Evolutionary conservation across 2,329 filamentous ascomycete genomes (phyloP), one percentile per base, ranked within the genome.

Genomic region (Botrytis fragariae): DNA sequence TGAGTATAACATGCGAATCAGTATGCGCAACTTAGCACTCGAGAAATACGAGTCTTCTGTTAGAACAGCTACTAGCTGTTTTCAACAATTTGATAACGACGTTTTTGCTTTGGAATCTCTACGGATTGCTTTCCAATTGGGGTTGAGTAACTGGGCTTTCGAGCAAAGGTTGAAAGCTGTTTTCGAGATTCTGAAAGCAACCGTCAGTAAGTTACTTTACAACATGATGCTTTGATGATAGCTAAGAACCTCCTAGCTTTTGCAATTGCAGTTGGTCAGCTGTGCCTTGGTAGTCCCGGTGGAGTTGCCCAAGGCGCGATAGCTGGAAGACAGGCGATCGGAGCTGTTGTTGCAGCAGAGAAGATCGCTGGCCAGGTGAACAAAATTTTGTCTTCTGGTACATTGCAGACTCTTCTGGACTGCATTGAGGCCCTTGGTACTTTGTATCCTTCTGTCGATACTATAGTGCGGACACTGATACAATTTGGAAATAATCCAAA

Each of bases 321-420:
- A 42, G 64, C 64, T 42, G 64, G 64, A 68, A 68, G 48, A 68
- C 64, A 57, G 48, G 64, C 64, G 8, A 68, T 68, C 10, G 64
- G 48, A 7, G 64, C 64, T 68, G 64, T 68, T 57, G 25, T 32
- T 4, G 35, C 45, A 54, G 64, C 64, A 68, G 64, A 68, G 29
- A 54, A 9, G 9, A 54, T 68, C 48, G 25, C 25, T 32, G 48
- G 35, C 5, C 64, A 68, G 25, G 48, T 68, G 45, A 54, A 54
- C 16, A 57, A 22, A 68, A n/a, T 39, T n/a, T 68, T 68, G 25
- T 68, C 64, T 9, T 68, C 64, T 29, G 64, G 64, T 32, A 68
- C 67, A 35, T 69, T 69, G 20, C 67, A 69, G 20, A 45, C 37
- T 1, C 67, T 69, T 60, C 51, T 57, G 14, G 67, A 60, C 25